Percentiles rank a stretch among this genome's conserved stretches.
Conservation (phyloP, 352 stramenopile genomes). For the Phytophthora hybrid region DNA sequence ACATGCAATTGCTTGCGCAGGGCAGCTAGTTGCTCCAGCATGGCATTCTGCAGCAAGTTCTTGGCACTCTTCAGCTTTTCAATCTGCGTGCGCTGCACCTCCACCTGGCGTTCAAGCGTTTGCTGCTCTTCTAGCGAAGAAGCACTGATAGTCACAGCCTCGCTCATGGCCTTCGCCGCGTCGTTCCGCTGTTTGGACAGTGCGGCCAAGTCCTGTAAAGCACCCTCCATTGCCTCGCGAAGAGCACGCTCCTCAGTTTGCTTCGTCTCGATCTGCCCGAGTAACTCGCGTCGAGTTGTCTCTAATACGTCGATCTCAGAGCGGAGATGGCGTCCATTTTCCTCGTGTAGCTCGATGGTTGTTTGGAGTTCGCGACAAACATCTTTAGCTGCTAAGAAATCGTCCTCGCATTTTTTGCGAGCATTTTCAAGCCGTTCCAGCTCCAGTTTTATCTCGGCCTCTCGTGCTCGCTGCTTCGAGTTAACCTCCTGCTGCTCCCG, state of each 20-base stretch:
- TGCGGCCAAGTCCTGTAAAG: slow-evolving; percentile 66
- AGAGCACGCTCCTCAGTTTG: slow-evolving; percentile 59
- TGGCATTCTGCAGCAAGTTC: slow-evolving; percentile 79
- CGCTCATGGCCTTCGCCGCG: slow-evolving; percentile 82
- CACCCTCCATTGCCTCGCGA: slow-evolving; percentile 69
- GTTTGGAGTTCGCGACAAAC: slow-evolving; percentile 62
- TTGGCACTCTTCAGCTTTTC: slow-evolving; percentile 84
- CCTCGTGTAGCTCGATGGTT: slow-evolving; percentile 47
- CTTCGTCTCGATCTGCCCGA: slow-evolving; percentile 55
- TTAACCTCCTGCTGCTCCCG: slow-evolving; percentile 50
- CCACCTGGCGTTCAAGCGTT: slow-evolving; percentile 61
- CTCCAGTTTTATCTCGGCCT: slow-evolving; percentile 46
- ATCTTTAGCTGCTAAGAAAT: slow-evolving; percentile 60
- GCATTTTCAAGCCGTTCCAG: slow-evolving; percentile 46
- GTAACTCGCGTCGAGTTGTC: slow-evolving; percentile 36
- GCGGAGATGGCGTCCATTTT: slow-evolving; percentile 30
- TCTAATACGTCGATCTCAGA: slow-evolving; percentile 43
- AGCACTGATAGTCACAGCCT: slow-evolving; percentile 84
- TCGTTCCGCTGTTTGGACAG: slow-evolving; percentile 83
- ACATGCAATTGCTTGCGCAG: slow-evolving; percentile 82
- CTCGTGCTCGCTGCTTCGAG: slow-evolving; percentile 40
- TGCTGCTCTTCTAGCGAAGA: slow-evolving; percentile 86
- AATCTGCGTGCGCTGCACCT: slow-evolving; percentile 71
- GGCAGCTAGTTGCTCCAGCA: slow-evolving; percentile 82
- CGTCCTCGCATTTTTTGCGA: slow-evolving; percentile 49